Evolutionary conservation across 805 yeast genomes (phyloP).

Genomic region (Debaryomyces prosopidis): DNA sequence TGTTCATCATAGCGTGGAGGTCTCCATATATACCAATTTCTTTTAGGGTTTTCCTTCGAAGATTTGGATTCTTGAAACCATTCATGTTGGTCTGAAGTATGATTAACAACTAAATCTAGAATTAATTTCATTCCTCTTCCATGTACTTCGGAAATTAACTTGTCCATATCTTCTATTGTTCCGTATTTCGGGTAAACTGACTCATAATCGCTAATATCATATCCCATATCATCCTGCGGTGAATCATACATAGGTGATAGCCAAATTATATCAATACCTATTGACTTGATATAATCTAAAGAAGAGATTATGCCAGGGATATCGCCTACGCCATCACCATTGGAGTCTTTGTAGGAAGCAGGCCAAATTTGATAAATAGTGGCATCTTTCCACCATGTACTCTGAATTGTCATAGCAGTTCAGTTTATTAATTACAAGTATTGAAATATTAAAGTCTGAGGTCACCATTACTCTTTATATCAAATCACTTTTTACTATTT

Average conservation of each 20-base stretch:
- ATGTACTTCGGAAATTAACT: constrained; percentile 47
- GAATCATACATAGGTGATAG: constrained; percentile 58
- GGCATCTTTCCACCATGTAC: constrained; percentile 67
- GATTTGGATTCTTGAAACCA: constrained; percentile 61
- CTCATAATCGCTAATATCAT: constrained; percentile 57
- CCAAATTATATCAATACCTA: constrained; percentile 57
- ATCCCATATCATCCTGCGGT: constrained; percentile 65
- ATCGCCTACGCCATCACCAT: constrained; percentile 62
- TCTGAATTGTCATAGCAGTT: too few relatives aligned
- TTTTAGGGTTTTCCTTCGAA: constrained; percentile 52
- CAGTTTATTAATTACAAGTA: too few relatives aligned
- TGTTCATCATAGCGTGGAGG: constrained; percentile 45
- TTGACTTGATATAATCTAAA: constrained; percentile 49
- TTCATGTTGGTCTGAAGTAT: constrained; percentile 53
- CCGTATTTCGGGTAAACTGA: constrained; percentile 54
- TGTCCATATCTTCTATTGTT: constrained; percentile 52
- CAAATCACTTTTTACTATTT: too few relatives aligned
- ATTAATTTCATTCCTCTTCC: constrained; percentile 51
- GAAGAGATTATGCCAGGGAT: constrained; percentile 52
- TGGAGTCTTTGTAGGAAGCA: constrained; percentile 58
- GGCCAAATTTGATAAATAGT: constrained; percentile 61
- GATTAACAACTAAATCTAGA: constrained; percentile 59
- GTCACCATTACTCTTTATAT: too few relatives aligned
- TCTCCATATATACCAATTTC: constrained; percentile 65
- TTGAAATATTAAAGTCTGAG: too few relatives aligned